A percentile compares a stretch with the other conserved stretches of the same genome.
Evolutionary conservation across 2,329 filamentous ascomycete species (phyloP).

Genomic region (Trichoderma sp.): DNA sequence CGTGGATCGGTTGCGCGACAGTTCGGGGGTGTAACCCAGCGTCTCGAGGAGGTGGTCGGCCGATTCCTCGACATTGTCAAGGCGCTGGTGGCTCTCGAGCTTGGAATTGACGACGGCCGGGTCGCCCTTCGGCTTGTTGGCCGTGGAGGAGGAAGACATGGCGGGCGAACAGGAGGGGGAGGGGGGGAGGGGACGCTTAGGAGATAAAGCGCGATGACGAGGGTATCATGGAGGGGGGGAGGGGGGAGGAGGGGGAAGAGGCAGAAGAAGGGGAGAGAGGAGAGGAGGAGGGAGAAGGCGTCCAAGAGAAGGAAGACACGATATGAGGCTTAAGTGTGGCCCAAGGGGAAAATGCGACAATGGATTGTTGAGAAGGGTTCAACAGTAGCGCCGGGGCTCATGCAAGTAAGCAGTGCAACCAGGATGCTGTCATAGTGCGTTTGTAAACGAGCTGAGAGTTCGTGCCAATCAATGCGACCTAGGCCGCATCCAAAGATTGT

Average conservation of each 20-base stretch:
- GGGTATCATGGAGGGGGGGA: background rate
- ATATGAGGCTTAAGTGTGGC: background rate
- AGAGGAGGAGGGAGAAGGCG: background rate
- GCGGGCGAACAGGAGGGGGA: background rate
- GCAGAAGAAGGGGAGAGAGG: background rate
- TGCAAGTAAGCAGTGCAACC: slow-evolving; percentile 27
- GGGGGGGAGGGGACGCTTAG: background rate
- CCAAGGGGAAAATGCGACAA: slow-evolving; percentile 5
- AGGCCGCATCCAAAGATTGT: slow-evolving; percentile 23
- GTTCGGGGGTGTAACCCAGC: slow-evolving; percentile 68
- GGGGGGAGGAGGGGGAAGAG: background rate
- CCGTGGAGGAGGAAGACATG: slow-evolving; percentile 30
- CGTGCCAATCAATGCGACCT: slow-evolving; percentile 6
- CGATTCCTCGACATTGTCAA: slow-evolving; percentile 42
- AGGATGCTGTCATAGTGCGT: slow-evolving; percentile 9
- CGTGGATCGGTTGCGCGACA: slow-evolving; percentile 66
- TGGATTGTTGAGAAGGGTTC: slow-evolving; percentile 12
- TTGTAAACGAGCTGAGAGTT: slow-evolving; percentile 15
- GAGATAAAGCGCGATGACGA: background rate
- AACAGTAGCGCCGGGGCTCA: slow-evolving; percentile 17
- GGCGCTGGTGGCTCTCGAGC: slow-evolving; percentile 34
- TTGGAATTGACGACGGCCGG: slow-evolving; percentile 36
- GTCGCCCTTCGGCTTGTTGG: slow-evolving; percentile 32
- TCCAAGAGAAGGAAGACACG: background rate
- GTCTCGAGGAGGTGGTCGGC: slow-evolving; percentile 65